Conservation (phyloP, 1,139 yeast genomes). For the Lodderomyces orthopsilosis region DNA sequence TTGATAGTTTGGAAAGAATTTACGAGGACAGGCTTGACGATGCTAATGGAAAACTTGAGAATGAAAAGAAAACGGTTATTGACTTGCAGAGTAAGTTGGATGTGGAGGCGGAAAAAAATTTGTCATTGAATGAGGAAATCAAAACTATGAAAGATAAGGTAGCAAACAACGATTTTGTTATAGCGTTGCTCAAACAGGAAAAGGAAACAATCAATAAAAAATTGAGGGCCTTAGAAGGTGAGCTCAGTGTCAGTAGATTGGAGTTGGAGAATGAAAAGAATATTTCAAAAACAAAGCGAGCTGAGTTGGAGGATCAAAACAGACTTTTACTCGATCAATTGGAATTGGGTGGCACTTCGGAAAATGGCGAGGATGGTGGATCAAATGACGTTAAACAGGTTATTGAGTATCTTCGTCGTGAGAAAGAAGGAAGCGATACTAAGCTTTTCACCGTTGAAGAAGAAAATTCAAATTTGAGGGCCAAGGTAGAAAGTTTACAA, state of each 20-base stretch:
- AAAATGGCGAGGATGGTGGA: conserved; percentile 13
- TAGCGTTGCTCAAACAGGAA: conserved; percentile 20
- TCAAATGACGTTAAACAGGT: conserved; percentile 47
- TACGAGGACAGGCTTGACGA: conserved; percentile 32
- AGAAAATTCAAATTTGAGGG: conserved; percentile 49
- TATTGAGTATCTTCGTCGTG: conserved; percentile 64
- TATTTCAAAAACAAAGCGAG: conserved; percentile 41
- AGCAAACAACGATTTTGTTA: conserved; percentile 32
- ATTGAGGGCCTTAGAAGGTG: conserved; percentile 17
- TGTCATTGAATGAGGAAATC: conserved; percentile 48
- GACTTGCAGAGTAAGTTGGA: conserved; percentile 57
- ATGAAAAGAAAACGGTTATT: conserved; percentile 48
- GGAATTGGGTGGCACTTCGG: conserved; percentile 39
- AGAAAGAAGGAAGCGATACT: conserved; percentile 69
- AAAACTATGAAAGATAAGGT: conserved; percentile 44
- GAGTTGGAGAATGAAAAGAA: conserved; percentile 52
- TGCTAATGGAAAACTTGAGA: conserved; percentile 43
- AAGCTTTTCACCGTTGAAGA: conserved; percentile 50
- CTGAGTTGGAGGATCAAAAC: conserved; percentile 66
- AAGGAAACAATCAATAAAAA: conserved; percentile 22
- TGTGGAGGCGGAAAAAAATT: conserved; percentile 55
- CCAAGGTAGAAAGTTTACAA: conserved; percentile 36
- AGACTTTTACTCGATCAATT: conserved; percentile 66
- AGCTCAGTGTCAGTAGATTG: conserved; percentile 18
- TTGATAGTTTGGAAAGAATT: conserved; percentile 33